Base-by-base conservation (phyloP, 768 basidiomycete genomes). In the Leucocoprinus leucothites region DNA sequence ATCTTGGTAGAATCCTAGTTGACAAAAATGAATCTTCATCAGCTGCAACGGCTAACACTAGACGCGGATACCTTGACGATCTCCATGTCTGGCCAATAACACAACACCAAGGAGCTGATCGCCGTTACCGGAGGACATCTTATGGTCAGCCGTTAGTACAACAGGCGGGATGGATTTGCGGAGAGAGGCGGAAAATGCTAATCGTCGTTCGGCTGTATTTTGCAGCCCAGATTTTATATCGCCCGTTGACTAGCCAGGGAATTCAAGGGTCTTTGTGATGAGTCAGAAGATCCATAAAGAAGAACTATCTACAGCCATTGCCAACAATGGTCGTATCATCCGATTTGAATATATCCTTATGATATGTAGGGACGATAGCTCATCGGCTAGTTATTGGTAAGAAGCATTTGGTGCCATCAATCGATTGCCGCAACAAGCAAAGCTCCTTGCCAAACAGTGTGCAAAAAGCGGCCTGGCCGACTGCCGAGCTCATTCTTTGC, bases 1-100 rank as follows among this genome's bases (percentile, higher is more conserved):
- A 61, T 74, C 67, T 65, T 87, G 86, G 65, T 86, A 88, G 62
- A 87, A 87, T 0, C 83, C 85, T 79, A 3, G 26, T 31, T 16
- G 19, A 48, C 31, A 31, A 11, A 31, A 31, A 11, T 31, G 11
- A 31, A n/a, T n/a, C n/a, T 31, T 31, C 11, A 11, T 31, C 11
- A 31, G 31, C 11, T 11, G 31, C 31, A 31, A 31, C 5, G 11
- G 31, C 31, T 31, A 31, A 11, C 31, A 5, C 31, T 5, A 5
- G 31, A 31, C 31, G 31, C 31, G 46, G 56, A 22, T 53, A 74
- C 77, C 78, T 67, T 70, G 69, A 36, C 84, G 80, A 63, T 86
- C 84, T 11, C 84, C 84, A 59, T 85, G 84, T 52, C 84, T 76
- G 31, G 76, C 64, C 48, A 85, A 65, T 38, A 86, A 64, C n/a